Evolutionary conservation across 2,329 filamentous ascomycete species (phyloP), one percentile per base, ranked within the genome.

Genomic region (Neofusicoccum parvum): DNA sequence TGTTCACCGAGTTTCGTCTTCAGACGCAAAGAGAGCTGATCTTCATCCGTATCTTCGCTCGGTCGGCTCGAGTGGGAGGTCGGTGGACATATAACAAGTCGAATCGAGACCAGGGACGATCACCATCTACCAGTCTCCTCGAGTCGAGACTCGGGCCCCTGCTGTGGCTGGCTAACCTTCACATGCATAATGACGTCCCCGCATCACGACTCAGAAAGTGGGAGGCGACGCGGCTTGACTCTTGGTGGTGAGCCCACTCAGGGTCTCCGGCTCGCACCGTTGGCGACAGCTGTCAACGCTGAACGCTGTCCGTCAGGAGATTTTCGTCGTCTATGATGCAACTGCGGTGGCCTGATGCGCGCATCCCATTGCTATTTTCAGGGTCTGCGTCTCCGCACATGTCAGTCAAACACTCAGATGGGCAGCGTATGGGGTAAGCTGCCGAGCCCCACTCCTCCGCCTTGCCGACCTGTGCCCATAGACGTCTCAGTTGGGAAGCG

Each of bases 151-250:
- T 9, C 27, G 3, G 3, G n/a, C 39, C 37, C 37, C 32, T n/a
- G 27, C 12, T 37, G 56, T 60, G 56, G 56, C 43, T 60, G 56
- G 56, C 37, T 32, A 60, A 60, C 27, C 15, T 32, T 59, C 23
- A 5, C 15, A 36, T 12, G 54, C 53, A 39, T 27, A 12, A 60
- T 60, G 56, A 48, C 56, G 56, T 60, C 45, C 20, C 27, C 6
- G 43, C 56, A 60, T 48, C 56, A 60, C 56, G 56, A 60, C 56
- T 60, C 56, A 60, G 56, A 48, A 37, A 36, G 56, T 60, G 54
- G 54, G 39, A 39, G 41, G 20, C 36, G 39, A 10, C 2, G 37
- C 36, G 20, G 34, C 23, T 43, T 45, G 39, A 58, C 39, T 58
- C 54, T 17, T 34, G 43, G 43, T 37, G 27, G 27, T 34, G 32